Base-by-base conservation (phyloP, 768 basidiomycete species). In the Boletus barrowsii region DNA sequence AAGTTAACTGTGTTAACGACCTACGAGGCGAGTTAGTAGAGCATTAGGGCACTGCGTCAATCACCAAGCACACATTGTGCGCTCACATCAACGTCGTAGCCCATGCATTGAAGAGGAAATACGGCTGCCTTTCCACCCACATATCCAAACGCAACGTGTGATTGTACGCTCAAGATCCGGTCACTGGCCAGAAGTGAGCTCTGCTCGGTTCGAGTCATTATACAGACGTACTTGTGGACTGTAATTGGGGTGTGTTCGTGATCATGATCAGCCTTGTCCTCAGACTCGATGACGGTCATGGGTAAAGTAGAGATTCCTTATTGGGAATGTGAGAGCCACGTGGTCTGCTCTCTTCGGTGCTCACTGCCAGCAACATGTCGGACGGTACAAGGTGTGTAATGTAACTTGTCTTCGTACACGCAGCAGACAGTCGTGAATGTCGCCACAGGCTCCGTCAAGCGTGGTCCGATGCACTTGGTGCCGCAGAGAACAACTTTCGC, bases 81-180 rank as follows among this genome's bases (percentile, higher is more conserved):
- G 73, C 81, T 71, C 69, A 92, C 93, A 76, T 99, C 97, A 42
- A 98, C 95, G 61, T 99, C 93, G 72, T 88, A 98, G 11, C 93
- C 96, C 42, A 98, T 81, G 56, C 79, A 91, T 77, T 83, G 96
- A 59, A 83, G 83, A 1, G 87, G 86, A 62, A 88, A 89, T 6
- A 84, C 80, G 0, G 88, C 87, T 10, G 87, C 87, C 67, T 89
- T 90, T 26, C 86, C 86, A 54, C 95, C 96, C 8, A 95, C 96
- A 64, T 96, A 98, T 45, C 96, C 96, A 60, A 86, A 92, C 10
- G 88, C 83, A 54, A 98, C 96, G 64, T 98, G 96, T 3, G 90
- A 93, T 63, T 98, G 96, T 47, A 98, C 83, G 62, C 91, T 93
- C 40, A 98, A 77, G 10, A 98, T 81, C 24, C 94, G 78, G 47